These are phyloP conservation scores for Polygonum maritimum DNA, from an alignment of 148 eudicot genomes.

Conservation along the genomic window DNA sequence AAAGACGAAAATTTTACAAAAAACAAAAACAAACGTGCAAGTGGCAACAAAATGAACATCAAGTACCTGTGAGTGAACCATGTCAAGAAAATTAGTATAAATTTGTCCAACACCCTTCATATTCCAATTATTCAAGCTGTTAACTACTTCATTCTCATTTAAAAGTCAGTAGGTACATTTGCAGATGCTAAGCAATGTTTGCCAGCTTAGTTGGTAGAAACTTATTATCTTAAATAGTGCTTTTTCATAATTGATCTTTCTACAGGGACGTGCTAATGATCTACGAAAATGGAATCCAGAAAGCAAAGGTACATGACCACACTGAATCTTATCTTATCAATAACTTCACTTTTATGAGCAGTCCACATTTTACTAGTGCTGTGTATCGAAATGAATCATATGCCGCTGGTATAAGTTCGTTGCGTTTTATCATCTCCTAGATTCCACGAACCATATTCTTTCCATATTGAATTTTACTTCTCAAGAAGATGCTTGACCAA, in stretches of 20 bases:
- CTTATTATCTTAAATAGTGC: neutral
- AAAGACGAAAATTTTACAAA: neutral
- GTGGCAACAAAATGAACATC: neutral
- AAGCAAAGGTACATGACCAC: neutral
- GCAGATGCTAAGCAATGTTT: neutral
- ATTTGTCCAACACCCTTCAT: neutral
- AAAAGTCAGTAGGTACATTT: neutral
- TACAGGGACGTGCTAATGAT: neutral
- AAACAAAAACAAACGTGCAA: neutral
- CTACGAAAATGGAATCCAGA: neutral
- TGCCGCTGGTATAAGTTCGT: neutral
- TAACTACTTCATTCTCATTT: neutral
- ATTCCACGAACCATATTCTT: neutral
- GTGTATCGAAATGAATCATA: neutral
- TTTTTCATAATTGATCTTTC: neutral
- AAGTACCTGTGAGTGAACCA: neutral
- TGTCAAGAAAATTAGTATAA: neutral
- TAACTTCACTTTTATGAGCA: neutral
- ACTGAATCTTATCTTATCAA: neutral
- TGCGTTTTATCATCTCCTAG: neutral
- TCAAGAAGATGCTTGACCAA: conserved; percentile 3
- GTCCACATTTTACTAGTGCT: neutral
- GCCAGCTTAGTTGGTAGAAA: neutral
- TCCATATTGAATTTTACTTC: neutral
- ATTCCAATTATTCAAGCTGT: neutral